These are phyloP conservation scores for Calonectria pauciramosa DNA, from an alignment of 2,329 filamentous ascomycete species.

Conservation along the genomic window DNA sequence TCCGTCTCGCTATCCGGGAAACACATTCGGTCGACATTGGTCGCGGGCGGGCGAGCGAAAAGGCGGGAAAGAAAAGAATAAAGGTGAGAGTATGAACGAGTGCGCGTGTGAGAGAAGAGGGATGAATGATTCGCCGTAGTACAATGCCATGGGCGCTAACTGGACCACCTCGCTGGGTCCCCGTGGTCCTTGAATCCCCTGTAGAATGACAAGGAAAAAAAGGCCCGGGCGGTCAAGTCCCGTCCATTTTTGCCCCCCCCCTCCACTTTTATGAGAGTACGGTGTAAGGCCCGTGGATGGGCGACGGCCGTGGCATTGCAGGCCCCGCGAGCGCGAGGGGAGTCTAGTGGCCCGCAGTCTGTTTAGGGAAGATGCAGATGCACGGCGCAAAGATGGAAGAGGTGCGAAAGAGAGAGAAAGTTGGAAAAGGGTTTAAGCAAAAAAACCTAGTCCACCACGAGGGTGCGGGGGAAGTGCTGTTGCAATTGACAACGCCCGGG, in stretches of 20 bases:
- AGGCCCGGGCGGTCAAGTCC: slow-evolving; percentile 14
- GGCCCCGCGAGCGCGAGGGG: not conserved
- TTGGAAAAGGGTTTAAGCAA: not conserved
- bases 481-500: not conserved
- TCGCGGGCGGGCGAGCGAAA: slow-evolving; percentile 35
- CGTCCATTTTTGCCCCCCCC: slow-evolving; percentile 20
- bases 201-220: slow-evolving; percentile 10
- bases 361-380: not conserved
- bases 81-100: slow-evolving; percentile 33
- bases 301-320: not conserved
- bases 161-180: slow-evolving; percentile 22
- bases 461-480: not conserved
- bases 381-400: not conserved
- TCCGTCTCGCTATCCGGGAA: slow-evolving; percentile 63
- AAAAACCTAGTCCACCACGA: not conserved
- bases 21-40: slow-evolving; percentile 73
- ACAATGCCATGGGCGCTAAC: slow-evolving; percentile 11
- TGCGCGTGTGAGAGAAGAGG: slow-evolving; percentile 37
- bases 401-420: too few relatives aligned
- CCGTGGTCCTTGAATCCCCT: slow-evolving; percentile 21
- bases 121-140: slow-evolving; percentile 48
- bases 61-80: slow-evolving; percentile 1
- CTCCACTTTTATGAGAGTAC: slow-evolving; percentile 22
- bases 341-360: not conserved
- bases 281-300: slow-evolving; percentile 12